Percentiles rank a stretch among this genome's conserved stretches.
Evolutionary conservation across 2,329 filamentous ascomycete genomes (phyloP).

Genomic region (Diaporthe aspalathi): DNA sequence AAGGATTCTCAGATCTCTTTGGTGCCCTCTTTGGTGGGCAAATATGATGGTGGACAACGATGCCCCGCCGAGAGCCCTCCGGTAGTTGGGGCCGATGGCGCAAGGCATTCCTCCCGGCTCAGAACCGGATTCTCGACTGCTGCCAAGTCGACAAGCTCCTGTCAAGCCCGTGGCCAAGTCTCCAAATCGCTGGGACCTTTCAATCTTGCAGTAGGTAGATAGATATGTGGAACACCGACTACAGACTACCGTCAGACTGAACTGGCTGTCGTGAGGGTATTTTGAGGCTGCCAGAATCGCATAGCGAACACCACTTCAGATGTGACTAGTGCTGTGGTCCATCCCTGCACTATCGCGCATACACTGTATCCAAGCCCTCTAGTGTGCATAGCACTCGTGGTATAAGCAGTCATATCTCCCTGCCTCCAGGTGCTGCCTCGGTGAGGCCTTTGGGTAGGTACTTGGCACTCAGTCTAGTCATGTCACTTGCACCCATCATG

Average conservation of each 20-base stretch:
- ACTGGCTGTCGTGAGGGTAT: not conserved
- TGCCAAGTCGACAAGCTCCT: conserved; percentile 26
- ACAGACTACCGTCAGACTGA: not conserved
- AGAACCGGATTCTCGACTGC: conserved; percentile 5
- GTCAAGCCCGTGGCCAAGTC: conserved; percentile 15
- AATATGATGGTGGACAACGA: too few relatives aligned
- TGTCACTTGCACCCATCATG: not conserved
- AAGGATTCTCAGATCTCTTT: conserved; percentile 16
- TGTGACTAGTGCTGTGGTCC: too few relatives aligned
- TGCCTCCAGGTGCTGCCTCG: not conserved
- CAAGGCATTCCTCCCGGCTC: too few relatives aligned
- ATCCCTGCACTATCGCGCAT: not conserved
- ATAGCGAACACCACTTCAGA: not conserved
- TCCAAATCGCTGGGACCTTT: not conserved
- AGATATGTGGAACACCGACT: not conserved
- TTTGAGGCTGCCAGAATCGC: not conserved
- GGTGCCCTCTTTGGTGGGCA: not conserved
- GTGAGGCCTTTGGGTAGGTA: conserved; percentile 2
- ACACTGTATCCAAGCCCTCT: not conserved
- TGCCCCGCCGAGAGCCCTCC: not conserved
- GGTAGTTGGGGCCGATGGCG: not conserved
- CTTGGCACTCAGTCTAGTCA: not conserved
- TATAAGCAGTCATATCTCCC: too few relatives aligned
- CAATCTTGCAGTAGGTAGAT: not conserved
- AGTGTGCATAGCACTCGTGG: too few relatives aligned